Evolutionary conservation across 2,329 filamentous ascomycete species (phyloP).

Genomic region (Penicillium brevicompactum): DNA sequence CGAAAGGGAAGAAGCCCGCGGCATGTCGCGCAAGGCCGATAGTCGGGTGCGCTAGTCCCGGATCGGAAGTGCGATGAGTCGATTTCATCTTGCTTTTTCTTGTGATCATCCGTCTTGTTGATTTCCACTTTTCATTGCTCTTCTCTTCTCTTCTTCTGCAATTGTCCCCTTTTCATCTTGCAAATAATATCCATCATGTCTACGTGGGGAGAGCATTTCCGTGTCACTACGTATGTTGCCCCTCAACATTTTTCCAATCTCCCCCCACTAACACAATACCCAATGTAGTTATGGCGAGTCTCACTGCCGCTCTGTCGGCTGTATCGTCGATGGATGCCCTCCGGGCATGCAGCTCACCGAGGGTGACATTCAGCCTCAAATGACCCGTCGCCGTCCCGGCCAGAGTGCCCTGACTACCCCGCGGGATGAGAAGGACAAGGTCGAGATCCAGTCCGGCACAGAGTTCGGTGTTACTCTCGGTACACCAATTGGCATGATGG

Average conservation of each 20-base stretch:
- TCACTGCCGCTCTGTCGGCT: slow-evolving; percentile 89
- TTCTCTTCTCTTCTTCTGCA: slow-evolving; percentile 2
- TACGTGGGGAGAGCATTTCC: slow-evolving; percentile 80
- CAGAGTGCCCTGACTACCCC: slow-evolving; percentile 90
- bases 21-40: slow-evolving; percentile 20
- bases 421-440: slow-evolving; percentile 86
- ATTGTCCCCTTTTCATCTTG: not conserved
- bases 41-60: slow-evolving; percentile 30
- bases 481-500: slow-evolving; percentile 84
- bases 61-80: slow-evolving; percentile 29
- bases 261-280: slow-evolving; percentile 22
- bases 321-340: slow-evolving; percentile 90
- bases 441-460: slow-evolving; percentile 89
- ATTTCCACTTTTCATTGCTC: slow-evolving; percentile 4
- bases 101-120: not conserved
- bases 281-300: slow-evolving; percentile 70
- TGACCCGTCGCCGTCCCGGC: slow-evolving; percentile 85
- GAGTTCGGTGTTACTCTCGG: slow-evolving; percentile 89
- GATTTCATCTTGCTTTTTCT: slow-evolving; percentile 15
- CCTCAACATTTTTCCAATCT: not conserved
- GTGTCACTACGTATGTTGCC: slow-evolving; percentile 72
- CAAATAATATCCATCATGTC: slow-evolving; percentile 63
- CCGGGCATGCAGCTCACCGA: slow-evolving; percentile 85
- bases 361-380: slow-evolving; percentile 88
- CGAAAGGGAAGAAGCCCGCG: not conserved